These are phyloP conservation scores for Arachis monticola DNA, from an alignment of 331 rosid species.

Conservation along the genomic window DNA sequence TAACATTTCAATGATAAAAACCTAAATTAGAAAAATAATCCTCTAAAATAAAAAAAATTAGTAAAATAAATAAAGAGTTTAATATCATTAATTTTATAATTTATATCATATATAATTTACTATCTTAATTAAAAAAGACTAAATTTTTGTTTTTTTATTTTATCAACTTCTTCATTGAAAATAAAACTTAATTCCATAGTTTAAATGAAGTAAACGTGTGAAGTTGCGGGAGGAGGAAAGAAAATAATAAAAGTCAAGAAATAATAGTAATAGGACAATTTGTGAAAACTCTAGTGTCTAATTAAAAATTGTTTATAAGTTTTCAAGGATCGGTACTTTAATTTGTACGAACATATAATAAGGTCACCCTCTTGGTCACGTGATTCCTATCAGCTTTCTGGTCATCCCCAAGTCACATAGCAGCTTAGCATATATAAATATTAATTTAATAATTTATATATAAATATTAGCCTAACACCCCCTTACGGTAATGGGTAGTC, in stretches of 20 bases:
- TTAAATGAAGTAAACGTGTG: too few relatives aligned
- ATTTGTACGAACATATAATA: constrained; percentile 28
- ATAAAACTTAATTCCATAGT: too few relatives aligned
- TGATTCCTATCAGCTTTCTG: constrained; percentile 23
- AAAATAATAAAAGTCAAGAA: not conserved
- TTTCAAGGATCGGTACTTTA: constrained; percentile 11
- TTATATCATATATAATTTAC: too few relatives aligned
- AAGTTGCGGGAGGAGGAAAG: not conserved
- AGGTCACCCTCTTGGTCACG: constrained; percentile 34
- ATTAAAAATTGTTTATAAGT: not conserved
- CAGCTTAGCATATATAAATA: not conserved
- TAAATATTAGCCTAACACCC: not conserved
- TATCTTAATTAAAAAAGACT: not conserved
- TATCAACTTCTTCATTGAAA: too few relatives aligned
- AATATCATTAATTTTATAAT: too few relatives aligned
- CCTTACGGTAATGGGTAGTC: constrained; percentile 5
- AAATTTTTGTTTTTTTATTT: too few relatives aligned
- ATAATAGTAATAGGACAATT: not conserved
- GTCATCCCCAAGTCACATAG: constrained; percentile 26
- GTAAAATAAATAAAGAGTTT: too few relatives aligned
- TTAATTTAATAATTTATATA: not conserved
- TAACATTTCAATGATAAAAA: too few relatives aligned
- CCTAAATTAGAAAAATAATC: too few relatives aligned
- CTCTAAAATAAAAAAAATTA: too few relatives aligned
- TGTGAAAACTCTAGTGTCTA: not conserved